phyloP scores from a whole-genome alignment of 2,329 filamentous ascomycete genomes.

The Fusarium tupiense region DNA sequence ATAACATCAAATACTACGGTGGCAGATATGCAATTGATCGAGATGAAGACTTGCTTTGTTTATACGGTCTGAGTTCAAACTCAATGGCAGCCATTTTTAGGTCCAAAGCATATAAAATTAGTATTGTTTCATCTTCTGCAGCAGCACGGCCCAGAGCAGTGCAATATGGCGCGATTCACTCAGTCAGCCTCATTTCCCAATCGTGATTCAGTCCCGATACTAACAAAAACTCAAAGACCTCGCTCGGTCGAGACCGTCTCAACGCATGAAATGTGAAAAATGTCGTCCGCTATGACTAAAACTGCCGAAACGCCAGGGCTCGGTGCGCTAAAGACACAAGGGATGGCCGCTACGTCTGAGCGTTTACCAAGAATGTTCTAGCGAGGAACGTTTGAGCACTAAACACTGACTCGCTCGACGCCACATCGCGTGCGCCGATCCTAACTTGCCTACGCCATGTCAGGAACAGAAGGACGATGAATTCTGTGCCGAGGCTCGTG shows the following conservation, averaged over 20 bases:
- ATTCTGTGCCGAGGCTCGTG: background rate
- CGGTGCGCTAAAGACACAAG: background rate
- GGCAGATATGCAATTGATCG: background rate
- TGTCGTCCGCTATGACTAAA: background rate
- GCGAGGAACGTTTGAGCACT: background rate
- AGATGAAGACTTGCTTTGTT: background rate
- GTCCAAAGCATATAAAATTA: background rate
- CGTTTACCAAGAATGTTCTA: background rate
- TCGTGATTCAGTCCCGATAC: background rate
- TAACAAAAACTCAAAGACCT: background rate
- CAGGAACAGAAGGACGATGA: background rate
- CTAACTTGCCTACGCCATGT: background rate
- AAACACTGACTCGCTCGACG: constrained; percentile 16
- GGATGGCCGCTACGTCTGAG: background rate
- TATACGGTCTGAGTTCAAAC: background rate
- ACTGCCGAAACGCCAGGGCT: background rate
- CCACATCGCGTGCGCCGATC: background rate
- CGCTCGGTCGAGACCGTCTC: background rate
- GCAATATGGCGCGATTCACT: background rate
- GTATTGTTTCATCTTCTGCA: constrained; percentile 1
- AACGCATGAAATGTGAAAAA: background rate
- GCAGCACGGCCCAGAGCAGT: background rate
- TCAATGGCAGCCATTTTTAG: background rate
- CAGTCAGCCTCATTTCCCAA: background rate
- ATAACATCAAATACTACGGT: background rate